Evolutionary conservation across 2,329 filamentous ascomycete species (phyloP).

Genomic region (Trichophaea hybrida): DNA sequence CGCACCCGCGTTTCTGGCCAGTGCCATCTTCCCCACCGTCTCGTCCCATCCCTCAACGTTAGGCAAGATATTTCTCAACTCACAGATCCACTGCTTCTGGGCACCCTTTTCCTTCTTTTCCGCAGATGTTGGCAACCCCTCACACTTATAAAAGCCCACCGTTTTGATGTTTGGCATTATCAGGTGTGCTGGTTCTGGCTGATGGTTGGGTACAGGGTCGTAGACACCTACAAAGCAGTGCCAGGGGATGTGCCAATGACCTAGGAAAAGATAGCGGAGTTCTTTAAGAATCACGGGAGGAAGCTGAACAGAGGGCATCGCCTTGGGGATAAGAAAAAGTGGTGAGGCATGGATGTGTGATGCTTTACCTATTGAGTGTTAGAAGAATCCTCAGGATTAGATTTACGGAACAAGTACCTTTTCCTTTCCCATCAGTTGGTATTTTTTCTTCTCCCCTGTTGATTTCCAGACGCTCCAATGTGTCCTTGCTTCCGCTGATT

Average conservation of each 20-base stretch:
- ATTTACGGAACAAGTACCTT: not conserved
- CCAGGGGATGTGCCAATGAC: slow-evolving; percentile 17
- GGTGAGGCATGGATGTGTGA: not conserved
- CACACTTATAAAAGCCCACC: not conserved
- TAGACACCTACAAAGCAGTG: slow-evolving; percentile 5
- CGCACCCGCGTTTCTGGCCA: not conserved
- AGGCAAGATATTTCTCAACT: not conserved
- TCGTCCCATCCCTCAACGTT: slow-evolving; percentile 7
- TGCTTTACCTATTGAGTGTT: not conserved
- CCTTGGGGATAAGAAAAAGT: not conserved
- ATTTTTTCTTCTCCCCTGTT: slow-evolving; percentile 12
- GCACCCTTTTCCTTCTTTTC: not conserved
- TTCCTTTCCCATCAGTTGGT: slow-evolving; percentile 9
- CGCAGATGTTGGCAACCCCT: not conserved
- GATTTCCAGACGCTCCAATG: slow-evolving; percentile 13
- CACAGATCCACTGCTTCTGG: slow-evolving; percentile 4
- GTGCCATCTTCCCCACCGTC: slow-evolving; percentile 3
- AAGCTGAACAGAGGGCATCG: not conserved
- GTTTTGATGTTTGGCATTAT: slow-evolving; percentile 3
- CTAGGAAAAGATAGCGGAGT: slow-evolving; percentile 11
- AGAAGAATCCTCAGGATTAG: not conserved
- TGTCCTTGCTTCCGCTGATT: slow-evolving; percentile 9
- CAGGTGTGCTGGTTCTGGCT: not conserved
- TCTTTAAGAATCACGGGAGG: slow-evolving; percentile 5
- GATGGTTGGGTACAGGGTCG: not conserved